These are phyloP conservation scores for Trichoderma parareesei DNA, from an alignment of 495 filamentous ascomycete species.

Conservation along the genomic window DNA sequence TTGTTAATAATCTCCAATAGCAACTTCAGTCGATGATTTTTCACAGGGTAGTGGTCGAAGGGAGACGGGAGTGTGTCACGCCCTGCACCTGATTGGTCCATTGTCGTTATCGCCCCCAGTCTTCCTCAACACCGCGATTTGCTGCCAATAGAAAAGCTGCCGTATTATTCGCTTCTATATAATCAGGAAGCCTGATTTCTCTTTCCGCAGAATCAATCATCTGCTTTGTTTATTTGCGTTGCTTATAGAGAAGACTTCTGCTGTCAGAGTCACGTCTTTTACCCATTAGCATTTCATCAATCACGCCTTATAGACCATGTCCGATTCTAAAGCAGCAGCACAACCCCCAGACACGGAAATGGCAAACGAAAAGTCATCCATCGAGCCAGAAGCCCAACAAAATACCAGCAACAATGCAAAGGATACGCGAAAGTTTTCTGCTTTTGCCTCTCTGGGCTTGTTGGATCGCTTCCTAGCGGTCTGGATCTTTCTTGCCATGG, in stretches of 20 bases:
- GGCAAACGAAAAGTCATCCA: not conserved
- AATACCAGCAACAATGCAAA: not conserved
- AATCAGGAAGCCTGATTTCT: no score
- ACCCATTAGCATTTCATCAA: no score
- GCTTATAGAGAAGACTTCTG: no score
- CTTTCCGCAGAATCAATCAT: no score
- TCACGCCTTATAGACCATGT: no score
- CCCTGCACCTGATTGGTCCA: not conserved
- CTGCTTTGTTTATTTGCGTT: no score
- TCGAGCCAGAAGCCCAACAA: not conserved
- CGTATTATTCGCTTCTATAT: no score
- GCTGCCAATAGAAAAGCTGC: no score
- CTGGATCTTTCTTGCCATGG: slow-evolving; percentile 85
- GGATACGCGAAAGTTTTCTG: not conserved
- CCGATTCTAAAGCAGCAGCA: no score
- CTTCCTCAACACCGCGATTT: not conserved
- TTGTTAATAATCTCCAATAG: no score
- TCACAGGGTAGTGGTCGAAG: not conserved
- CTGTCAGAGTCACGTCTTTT: no score
- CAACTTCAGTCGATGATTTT: not conserved
- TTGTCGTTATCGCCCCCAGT: not conserved
- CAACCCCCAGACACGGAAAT: not conserved
- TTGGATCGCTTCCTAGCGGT: slow-evolving; percentile 72
- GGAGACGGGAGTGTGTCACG: not conserved
- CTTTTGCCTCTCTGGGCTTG: not conserved